A percentile compares a stretch with the other conserved stretches of the same genome.
Evolutionary conservation across 768 basidiomycete species (phyloP).

Genomic region (Russula lepida): DNA sequence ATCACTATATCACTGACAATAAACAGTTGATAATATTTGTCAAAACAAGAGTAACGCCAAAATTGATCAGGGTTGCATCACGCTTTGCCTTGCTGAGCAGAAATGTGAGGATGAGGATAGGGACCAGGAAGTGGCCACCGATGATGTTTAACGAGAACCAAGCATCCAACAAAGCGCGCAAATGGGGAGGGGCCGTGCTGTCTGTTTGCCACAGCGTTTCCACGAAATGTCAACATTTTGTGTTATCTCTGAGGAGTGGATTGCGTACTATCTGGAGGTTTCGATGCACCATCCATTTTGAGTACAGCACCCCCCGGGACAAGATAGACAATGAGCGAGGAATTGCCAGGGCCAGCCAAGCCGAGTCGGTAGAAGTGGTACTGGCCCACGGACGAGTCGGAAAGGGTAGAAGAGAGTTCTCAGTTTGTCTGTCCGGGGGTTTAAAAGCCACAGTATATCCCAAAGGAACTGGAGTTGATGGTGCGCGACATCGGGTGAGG

Average conservation of each 20-base stretch:
- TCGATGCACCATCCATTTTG: neutral
- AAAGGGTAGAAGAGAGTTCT: neutral
- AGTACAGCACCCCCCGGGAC: neutral
- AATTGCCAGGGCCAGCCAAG: neutral
- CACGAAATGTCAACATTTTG: neutral
- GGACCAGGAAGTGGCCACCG: constrained; percentile 6
- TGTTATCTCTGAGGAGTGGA: neutral
- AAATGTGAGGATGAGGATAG: constrained; percentile 12
- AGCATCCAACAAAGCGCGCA: neutral
- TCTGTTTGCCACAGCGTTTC: too few species aligned
- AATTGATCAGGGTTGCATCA: constrained; percentile 6
- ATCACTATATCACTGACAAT: neutral
- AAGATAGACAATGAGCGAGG: neutral
- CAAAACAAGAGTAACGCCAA: constrained; percentile 1
- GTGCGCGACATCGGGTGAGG: neutral
- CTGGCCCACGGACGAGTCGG: neutral
- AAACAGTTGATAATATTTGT: neutral
- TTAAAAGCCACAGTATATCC: neutral
- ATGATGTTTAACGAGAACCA: constrained; percentile 10
- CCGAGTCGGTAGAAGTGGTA: too few species aligned
- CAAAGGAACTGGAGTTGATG: too few species aligned
- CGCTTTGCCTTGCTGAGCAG: constrained; percentile 8
- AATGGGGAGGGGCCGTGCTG: neutral
- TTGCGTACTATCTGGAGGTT: neutral
- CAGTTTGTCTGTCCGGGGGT: neutral